Conservation (phyloP, 1,139 yeast species). For the Starmera stellimalicola region DNA sequence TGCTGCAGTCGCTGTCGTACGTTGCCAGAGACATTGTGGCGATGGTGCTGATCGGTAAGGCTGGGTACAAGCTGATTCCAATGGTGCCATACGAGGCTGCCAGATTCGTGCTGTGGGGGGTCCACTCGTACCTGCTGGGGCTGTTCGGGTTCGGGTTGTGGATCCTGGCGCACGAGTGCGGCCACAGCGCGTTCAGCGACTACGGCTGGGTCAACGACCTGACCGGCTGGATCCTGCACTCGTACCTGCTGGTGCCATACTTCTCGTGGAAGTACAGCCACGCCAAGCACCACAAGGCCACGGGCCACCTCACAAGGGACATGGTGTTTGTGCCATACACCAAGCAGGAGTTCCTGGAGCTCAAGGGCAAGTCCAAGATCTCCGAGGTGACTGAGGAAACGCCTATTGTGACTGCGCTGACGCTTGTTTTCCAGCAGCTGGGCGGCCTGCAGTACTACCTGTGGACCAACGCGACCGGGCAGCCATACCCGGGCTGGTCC, state of each 20-base stretch:
- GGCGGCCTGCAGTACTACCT: slow-evolving; percentile 46
- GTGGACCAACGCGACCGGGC: slow-evolving; percentile 46
- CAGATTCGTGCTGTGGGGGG: slow-evolving; percentile 37
- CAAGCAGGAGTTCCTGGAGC: slow-evolving; percentile 33
- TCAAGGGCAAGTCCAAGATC: slow-evolving; percentile 23
- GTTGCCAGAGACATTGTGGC: slow-evolving; percentile 47
- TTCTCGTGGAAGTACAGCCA: slow-evolving; percentile 56
- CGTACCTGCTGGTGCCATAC: slow-evolving; percentile 49
- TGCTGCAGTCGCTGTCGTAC: slow-evolving; percentile 40
- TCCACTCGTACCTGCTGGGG: slow-evolving; percentile 31
- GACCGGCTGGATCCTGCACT: slow-evolving; percentile 53
- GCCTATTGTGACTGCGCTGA: slow-evolving; percentile 38
- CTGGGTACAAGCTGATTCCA: slow-evolving; percentile 41
- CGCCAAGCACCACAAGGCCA: slow-evolving; percentile 56
- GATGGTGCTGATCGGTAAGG: slow-evolving; percentile 29
- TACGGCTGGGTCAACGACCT: slow-evolving; percentile 45
- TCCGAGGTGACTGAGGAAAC: slow-evolving; percentile 45
- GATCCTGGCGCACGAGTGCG: slow-evolving; percentile 62
- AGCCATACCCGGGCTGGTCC: slow-evolving; percentile 30
- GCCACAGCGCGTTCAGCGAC: slow-evolving; percentile 54
- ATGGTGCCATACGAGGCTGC: slow-evolving; percentile 24
- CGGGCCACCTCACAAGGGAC: slow-evolving; percentile 52
- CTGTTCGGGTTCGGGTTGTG: slow-evolving; percentile 46
- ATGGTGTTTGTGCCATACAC: slow-evolving; percentile 53
- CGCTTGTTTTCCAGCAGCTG: slow-evolving; percentile 40